Conservation (phyloP, 139 green algal species). For the Desmodesmus armatus region DNA sequence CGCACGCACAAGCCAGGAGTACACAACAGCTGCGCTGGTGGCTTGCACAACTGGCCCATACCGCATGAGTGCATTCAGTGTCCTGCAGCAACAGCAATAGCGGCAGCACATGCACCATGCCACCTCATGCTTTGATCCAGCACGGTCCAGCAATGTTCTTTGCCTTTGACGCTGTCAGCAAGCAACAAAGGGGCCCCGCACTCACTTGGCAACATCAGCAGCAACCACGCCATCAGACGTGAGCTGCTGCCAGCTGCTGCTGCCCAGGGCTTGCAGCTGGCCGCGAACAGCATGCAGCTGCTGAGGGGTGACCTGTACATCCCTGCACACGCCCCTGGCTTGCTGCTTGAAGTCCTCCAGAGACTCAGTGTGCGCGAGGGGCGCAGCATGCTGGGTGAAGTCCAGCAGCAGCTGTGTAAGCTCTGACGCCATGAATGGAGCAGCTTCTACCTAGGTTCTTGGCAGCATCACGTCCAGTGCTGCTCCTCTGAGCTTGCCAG, state of each 20-base stretch:
- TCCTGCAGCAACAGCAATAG: conserved; percentile 21
- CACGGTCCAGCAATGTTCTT: too few species aligned
- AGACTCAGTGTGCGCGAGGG: neutral
- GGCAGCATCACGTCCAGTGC: too few species aligned
- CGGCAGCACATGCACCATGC: neutral
- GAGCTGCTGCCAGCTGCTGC: conserved; percentile 11
- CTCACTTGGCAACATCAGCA: conserved; percentile 36
- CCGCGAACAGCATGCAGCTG: conserved; percentile 12
- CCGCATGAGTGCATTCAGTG: conserved; percentile 44
- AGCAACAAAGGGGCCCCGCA: neutral
- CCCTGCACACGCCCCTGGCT: conserved; percentile 23
- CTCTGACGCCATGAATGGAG: conserved; percentile 30
- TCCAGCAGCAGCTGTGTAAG: conserved; percentile 18
- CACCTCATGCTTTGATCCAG: neutral
- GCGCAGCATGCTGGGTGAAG: neutral
- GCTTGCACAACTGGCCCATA: conserved; percentile 26
- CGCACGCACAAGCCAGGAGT: conserved; percentile 39
- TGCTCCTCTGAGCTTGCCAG: too few species aligned
- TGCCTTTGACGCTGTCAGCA: too few species aligned
- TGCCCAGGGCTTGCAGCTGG: neutral
- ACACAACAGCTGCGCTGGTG: conserved; percentile 28
- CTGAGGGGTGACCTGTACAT: conserved; percentile 9
- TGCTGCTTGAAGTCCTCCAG: conserved; percentile 33
- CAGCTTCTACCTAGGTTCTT: neutral
- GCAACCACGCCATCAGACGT: conserved; percentile 8